These are phyloP conservation scores for Mortierella claussenii DNA, from an alignment of 192 early-diverging fungal species.

Conservation along the genomic window DNA sequence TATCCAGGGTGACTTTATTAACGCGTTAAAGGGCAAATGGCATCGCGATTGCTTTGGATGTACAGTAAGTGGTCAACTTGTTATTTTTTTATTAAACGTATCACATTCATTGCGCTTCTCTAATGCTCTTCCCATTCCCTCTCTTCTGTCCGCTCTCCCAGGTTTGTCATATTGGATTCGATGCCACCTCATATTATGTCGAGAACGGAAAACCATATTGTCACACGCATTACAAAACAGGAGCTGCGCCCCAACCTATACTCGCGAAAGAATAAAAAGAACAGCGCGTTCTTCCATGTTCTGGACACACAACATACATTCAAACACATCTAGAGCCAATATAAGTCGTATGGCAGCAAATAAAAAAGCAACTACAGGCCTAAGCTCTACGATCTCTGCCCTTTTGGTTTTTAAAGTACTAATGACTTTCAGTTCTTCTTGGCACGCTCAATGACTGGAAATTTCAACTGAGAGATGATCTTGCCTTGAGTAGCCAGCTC, in stretches of 20 bases:
- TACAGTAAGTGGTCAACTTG: constrained; percentile 53
- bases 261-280: constrained; percentile 1
- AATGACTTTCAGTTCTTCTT: neutral
- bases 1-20: constrained; percentile 61
- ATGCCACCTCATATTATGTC: constrained; percentile 53
- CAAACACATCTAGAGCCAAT: too few relatives aligned
- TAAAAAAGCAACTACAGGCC: too few relatives aligned
- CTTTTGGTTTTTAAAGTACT: too few relatives aligned
- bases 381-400: too few relatives aligned
- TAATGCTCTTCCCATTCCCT: constrained; percentile 2
- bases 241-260: neutral
- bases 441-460: constrained; percentile 57
- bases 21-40: constrained; percentile 65
- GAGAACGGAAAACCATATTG: constrained; percentile 60
- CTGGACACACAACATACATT: too few relatives aligned
- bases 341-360: too few relatives aligned
- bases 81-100: neutral
- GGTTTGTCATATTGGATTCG: constrained; percentile 59
- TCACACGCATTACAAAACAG: constrained; percentile 54
- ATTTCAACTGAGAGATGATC: constrained; percentile 57
- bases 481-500: constrained; percentile 65
- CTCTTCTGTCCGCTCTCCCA: constrained; percentile 6
- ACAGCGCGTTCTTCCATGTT: too few relatives aligned
- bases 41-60: constrained; percentile 69
- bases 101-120: constrained; percentile 5